Evolutionary conservation across 1,284 basidiomycete genomes (phyloP).

Genomic region (Pseudozyma thailandica): DNA sequence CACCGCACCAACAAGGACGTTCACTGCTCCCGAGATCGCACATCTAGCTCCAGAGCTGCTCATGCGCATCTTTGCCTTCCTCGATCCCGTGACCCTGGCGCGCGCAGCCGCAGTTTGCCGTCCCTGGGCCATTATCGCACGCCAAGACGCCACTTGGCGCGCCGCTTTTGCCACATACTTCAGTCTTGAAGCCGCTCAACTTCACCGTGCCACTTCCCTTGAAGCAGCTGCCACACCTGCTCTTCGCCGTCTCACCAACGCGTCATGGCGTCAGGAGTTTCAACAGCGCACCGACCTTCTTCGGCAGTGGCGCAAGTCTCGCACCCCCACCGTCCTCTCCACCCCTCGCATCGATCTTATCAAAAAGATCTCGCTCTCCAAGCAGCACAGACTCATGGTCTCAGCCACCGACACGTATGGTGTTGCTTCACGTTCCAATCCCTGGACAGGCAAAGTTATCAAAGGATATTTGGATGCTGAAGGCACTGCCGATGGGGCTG

Average conservation of each 20-base stretch:
- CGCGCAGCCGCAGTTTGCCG: constrained; percentile 74
- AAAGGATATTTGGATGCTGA: constrained; percentile 79
- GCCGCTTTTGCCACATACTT: constrained; percentile 81
- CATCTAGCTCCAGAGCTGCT: constrained; percentile 76
- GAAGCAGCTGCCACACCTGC: constrained; percentile 67
- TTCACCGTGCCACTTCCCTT: constrained; percentile 74
- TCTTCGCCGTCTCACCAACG: constrained; percentile 72
- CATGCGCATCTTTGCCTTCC: constrained; percentile 80
- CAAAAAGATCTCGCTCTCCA: constrained; percentile 70
- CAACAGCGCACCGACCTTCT: constrained; percentile 52
- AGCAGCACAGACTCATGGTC: constrained; percentile 73
- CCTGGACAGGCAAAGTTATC: constrained; percentile 75
- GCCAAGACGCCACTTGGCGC: constrained; percentile 83
- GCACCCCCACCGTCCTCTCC: constrained; percentile 72
- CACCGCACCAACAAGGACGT: constrained; percentile 58
- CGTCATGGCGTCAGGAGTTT: constrained; percentile 61
- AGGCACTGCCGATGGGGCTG: constrained; percentile 74
- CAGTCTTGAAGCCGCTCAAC: constrained; percentile 70
- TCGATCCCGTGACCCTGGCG: constrained; percentile 76
- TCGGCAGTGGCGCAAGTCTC: constrained; percentile 78
- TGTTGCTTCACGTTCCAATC: constrained; percentile 79
- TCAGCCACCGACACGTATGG: constrained; percentile 78
- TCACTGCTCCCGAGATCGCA: constrained; percentile 57
- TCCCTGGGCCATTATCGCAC: constrained; percentile 75
- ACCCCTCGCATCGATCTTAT: constrained; percentile 61